Evolutionary conservation across 495 filamentous ascomycete species (phyloP).

Genomic region (Lasiosphaeria miniovina): DNA sequence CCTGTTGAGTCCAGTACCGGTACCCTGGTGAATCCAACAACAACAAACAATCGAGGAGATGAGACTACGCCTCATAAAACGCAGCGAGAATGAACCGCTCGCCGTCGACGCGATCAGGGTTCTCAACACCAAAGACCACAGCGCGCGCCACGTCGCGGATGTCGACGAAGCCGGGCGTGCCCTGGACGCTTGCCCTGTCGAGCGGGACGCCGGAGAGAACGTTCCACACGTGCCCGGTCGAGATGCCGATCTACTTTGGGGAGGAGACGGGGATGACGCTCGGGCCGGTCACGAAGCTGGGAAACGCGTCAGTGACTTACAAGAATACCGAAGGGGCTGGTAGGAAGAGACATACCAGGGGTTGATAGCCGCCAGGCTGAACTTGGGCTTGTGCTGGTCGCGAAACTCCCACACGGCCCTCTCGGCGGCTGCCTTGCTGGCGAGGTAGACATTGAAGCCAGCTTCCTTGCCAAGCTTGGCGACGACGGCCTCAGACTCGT

Average conservation of each 20-base stretch:
- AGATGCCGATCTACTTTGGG: conserved; percentile 18
- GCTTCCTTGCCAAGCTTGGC: conserved; percentile 26
- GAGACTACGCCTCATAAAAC: too few relatives aligned
- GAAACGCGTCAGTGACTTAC: background rate
- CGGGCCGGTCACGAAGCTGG: conserved; percentile 31
- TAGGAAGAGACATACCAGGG: conserved; percentile 28
- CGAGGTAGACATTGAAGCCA: conserved; percentile 43
- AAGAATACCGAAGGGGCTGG: background rate
- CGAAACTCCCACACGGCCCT: conserved; percentile 51
- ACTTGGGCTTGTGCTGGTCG: conserved; percentile 44
- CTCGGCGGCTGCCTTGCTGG: conserved; percentile 56
- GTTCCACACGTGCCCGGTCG: conserved; percentile 19
- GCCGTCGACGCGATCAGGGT: conserved; percentile 30
- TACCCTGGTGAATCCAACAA: too few relatives aligned
- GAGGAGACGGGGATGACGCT: conserved; percentile 22
- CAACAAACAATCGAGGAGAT: too few relatives aligned
- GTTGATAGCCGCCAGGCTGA: conserved; percentile 50
- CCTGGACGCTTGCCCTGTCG: conserved; percentile 3
- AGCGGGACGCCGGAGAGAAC: conserved; percentile 25
- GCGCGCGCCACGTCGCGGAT: conserved; percentile 42
- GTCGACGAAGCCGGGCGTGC: conserved; percentile 34
- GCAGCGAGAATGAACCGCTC: conserved; percentile 35
- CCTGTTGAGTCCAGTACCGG: too few relatives aligned
- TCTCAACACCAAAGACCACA: conserved; percentile 36
- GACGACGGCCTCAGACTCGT: conserved; percentile 26